phyloP scores from a whole-genome alignment of 2,329 filamentous ascomycete genomes.

The Lachnellula suecica region DNA sequence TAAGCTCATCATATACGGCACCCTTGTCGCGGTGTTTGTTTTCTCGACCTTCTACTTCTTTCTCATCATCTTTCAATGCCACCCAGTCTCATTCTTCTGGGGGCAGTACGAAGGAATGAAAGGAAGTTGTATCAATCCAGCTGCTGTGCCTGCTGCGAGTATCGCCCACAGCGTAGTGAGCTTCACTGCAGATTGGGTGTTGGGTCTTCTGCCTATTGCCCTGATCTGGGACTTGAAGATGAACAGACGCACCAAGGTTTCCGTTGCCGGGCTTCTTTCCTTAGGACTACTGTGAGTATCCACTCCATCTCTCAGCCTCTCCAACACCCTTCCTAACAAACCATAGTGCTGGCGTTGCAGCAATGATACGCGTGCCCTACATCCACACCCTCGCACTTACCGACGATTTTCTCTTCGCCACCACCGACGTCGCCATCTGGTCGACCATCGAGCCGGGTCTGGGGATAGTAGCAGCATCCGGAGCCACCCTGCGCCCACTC shows the following conservation, averaged over 20 bases:
- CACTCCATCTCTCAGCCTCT: conserved; percentile 3
- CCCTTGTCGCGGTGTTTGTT: conserved; percentile 45
- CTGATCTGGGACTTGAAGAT: conserved; percentile 57
- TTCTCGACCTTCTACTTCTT: conserved; percentile 50
- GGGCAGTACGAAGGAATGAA: conserved; percentile 23
- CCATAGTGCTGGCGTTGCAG: conserved; percentile 23
- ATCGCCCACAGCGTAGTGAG: conserved; percentile 51
- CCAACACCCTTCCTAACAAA: background rate
- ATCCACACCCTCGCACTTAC: conserved; percentile 19
- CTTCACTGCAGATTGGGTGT: conserved; percentile 48
- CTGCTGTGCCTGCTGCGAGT: conserved; percentile 50
- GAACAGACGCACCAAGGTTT: conserved; percentile 48
- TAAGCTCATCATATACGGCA: conserved; percentile 42
- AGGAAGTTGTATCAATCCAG: conserved; percentile 38
- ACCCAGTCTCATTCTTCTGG: conserved; percentile 53
- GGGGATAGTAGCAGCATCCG: conserved; percentile 47
- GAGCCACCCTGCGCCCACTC: conserved; percentile 48
- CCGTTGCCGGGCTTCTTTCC: conserved; percentile 51
- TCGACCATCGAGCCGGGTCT: conserved; percentile 47
- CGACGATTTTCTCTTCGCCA: conserved; percentile 25
- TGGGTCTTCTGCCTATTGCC: conserved; percentile 52
- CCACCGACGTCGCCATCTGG: conserved; percentile 44
- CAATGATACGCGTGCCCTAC: conserved; percentile 25
- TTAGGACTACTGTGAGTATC: conserved; percentile 51
- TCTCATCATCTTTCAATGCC: conserved; percentile 51